A percentile compares a stretch with the other conserved stretches of the same genome.
phyloP scores from a whole-genome alignment of 768 basidiomycete species.

The Auricularia heimuer region DNA sequence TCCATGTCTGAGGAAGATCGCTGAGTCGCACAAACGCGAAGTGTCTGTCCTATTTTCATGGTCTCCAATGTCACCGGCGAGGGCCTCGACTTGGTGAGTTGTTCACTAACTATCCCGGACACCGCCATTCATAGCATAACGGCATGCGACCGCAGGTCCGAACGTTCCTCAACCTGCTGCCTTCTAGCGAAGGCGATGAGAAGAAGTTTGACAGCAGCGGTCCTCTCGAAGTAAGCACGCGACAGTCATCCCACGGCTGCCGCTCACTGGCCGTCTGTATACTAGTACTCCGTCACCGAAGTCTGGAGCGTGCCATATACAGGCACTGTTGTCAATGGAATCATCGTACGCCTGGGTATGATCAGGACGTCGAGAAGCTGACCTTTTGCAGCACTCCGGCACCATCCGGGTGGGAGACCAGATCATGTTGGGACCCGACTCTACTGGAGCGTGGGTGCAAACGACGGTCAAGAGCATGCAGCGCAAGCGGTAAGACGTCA shows the following conservation, averaged over 20 bases:
- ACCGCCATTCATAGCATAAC: slow-evolving; percentile 1
- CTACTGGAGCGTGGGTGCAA: slow-evolving; percentile 76
- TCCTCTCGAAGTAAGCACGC: slow-evolving; percentile 55
- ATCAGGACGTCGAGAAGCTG: neutral
- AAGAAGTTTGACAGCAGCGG: slow-evolving; percentile 73
- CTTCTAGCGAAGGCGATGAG: slow-evolving; percentile 75
- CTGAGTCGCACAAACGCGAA: slow-evolving; percentile 18
- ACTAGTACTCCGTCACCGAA: slow-evolving; percentile 74
- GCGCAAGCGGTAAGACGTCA: slow-evolving; percentile 59
- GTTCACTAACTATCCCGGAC: neutral
- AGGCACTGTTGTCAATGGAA: slow-evolving; percentile 77
- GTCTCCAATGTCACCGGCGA: slow-evolving; percentile 94
- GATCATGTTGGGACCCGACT: slow-evolving; percentile 83
- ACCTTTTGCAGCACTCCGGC: slow-evolving; percentile 41
- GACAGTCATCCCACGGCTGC: neutral
- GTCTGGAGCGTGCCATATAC: slow-evolving; percentile 57
- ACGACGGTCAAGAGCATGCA: slow-evolving; percentile 87
- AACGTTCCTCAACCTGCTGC: slow-evolving; percentile 83
- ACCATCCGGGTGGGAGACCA: slow-evolving; percentile 68
- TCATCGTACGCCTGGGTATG: slow-evolving; percentile 27
- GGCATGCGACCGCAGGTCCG: slow-evolving; percentile 47
- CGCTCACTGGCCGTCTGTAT: slow-evolving; percentile 3
- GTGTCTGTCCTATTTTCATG: slow-evolving; percentile 84
- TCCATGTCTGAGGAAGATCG: neutral
- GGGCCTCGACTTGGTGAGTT: slow-evolving; percentile 63